Base-by-base conservation (phyloP, 352 stramenopile species). In the Phytopythium delawarense region DNA sequence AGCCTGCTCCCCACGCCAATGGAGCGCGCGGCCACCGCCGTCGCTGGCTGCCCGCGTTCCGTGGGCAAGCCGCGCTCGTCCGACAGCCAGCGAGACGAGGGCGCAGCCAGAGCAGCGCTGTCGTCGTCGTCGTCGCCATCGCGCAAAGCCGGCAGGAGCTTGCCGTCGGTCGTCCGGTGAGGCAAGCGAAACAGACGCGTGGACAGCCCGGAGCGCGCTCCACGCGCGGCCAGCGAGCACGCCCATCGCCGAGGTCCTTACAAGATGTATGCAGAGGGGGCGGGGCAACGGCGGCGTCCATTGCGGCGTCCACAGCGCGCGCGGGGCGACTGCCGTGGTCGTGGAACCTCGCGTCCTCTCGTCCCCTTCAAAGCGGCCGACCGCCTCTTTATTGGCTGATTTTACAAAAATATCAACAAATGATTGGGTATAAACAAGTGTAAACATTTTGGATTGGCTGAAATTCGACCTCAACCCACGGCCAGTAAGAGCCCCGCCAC, bases 1-100 rank as follows among this genome's bases (percentile, higher is more conserved):
- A 78, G 66, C 49, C 66, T 90, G 20, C 69, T 79, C 7, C 78
- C 76, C 1, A 84, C 76, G 16, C 70, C 78, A 0, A 88, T 90
- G 81, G 78, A 90, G 44, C 68, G 71, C 37, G 78, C 55, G 11
- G 12, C 3, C 21, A 61, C 55, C 4, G 51, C 51, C 3, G 8
- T 37, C 3, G 51, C 11, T 2, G 51, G 18, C 9, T 23, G 20
- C 9, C 30, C 50, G 50, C 50, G 50, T 11, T 51, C 54, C 7
- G 18, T 52, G 28, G 2, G 23, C 16, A 61, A 61, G 40, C 25
- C 40, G 8, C 25, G 55, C 3, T 30, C 23, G 13, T 61, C 55
- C 7, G 40, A 37, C 2, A 25, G 20, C 6, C 53, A 44, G 0
- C 18, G 51, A 34, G 32, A 57, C 3, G 32, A 12, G 0, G 32